Evolutionary conservation across 805 yeast genomes (phyloP), one percentile per base, ranked within the genome.

Genomic region (Saturnispora besseyi): DNA sequence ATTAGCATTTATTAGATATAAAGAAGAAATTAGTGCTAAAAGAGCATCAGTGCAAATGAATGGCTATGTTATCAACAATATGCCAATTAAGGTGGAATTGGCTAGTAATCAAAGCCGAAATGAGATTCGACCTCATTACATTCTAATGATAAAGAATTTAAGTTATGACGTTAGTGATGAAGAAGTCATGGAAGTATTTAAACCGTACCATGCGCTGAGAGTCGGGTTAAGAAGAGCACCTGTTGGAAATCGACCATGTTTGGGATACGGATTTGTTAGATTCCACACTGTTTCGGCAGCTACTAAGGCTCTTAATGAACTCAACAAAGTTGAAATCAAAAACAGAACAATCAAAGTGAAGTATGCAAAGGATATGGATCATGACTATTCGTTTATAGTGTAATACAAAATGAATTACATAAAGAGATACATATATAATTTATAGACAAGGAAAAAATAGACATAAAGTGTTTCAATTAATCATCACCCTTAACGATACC

Each of bases 401-500:
- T 62, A 49, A 55, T 24, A 36, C 24, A 22, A 36, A 36, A 36
- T 36, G 24, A 36, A 18, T 36, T 36, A 18, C 40, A 36, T 36
- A 36, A 36, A 36, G 24, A 36, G 40, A 36, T 36, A 36, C 40
- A 36, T 36, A 36, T 36, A 36, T 21, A 36, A 36, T 36, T 36
- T 31, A 44, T 29, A 38, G 33, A 51, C 42, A 32, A 50, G 26
- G 44, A 18, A 21, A 36, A 36, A 36, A 11, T n/a, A 22, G 40
- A 21, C 24, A 36, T 18, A 12, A 15, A 13, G 21, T 30, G 34
- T 33, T 26, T 24, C 50, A 53, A 46, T 59, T 65, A 65, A 38
- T 71, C 73, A 12, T 61, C 59, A 49, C 68, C 78, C 71, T 84
- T 87, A 57, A 89, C 96, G 62, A 89, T 79, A 59, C 97, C 97